Conservation (phyloP, 169 alveolate species). For the Plasmodium billcollinsi region DNA sequence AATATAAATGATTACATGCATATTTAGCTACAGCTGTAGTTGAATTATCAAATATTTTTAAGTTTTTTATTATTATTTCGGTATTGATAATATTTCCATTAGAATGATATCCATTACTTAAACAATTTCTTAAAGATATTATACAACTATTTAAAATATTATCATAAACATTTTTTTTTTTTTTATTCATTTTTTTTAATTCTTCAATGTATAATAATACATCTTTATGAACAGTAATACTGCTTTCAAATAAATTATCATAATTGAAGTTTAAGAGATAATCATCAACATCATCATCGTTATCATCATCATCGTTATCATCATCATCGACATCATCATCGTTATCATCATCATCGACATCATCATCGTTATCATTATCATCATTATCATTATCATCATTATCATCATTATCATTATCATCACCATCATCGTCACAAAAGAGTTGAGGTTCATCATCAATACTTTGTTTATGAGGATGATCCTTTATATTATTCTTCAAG, state of each 20-base stretch:
- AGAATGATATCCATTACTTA: slow-evolving; percentile 64
- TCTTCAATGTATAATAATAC: slow-evolving; percentile 45
- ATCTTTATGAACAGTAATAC: slow-evolving; percentile 20
- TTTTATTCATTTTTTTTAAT: slow-evolving; percentile 27
- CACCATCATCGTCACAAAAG: slow-evolving; percentile 18
- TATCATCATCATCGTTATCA: not conserved
- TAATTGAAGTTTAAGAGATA: slow-evolving; percentile 53
- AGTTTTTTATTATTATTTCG: slow-evolving; percentile 56
- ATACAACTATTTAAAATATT: slow-evolving; percentile 73
- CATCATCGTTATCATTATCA: slow-evolving; percentile 10
- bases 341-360: slow-evolving; percentile 26
- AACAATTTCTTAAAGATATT: slow-evolving; percentile 53
- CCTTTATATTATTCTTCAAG: not conserved
- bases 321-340: too few relatives aligned
- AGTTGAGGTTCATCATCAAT: not conserved
- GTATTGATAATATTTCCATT: slow-evolving; percentile 74
- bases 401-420: slow-evolving; percentile 2
- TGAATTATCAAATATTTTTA: slow-evolving; percentile 54
- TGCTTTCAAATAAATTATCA: slow-evolving; percentile 50
- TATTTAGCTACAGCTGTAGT: slow-evolving; percentile 73
- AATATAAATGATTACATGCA: slow-evolving; percentile 76
- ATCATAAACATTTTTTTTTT: slow-evolving; percentile 61
- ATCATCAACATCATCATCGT: slow-evolving; percentile 44
- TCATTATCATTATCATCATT: slow-evolving; percentile 25
- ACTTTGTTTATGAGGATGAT: not conserved